phyloP scores from a whole-genome alignment of 2,329 filamentous ascomycete species.

The Nectriaceae sp. region DNA sequence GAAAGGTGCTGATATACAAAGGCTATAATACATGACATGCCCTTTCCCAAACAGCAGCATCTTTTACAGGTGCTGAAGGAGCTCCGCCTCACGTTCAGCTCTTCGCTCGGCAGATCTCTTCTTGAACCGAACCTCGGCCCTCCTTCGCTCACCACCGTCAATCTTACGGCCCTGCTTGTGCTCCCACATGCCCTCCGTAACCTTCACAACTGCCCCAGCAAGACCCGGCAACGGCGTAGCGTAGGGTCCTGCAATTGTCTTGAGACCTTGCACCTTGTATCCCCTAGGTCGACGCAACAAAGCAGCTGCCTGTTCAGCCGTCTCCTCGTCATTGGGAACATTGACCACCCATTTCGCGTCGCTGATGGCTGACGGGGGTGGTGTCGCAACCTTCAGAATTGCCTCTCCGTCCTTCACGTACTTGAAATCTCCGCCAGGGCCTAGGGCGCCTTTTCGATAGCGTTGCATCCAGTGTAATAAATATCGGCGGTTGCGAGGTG shows the following conservation, averaged over 20 bases:
- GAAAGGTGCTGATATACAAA: slow-evolving; percentile 28
- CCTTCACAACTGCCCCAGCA: slow-evolving; percentile 64
- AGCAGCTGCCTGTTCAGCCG: slow-evolving; percentile 23
- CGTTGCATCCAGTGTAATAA: slow-evolving; percentile 85
- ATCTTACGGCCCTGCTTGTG: slow-evolving; percentile 84
- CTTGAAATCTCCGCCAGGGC: slow-evolving; percentile 79
- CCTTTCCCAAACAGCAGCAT: slow-evolving; percentile 1
- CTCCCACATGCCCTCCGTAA: slow-evolving; percentile 93
- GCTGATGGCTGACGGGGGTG: slow-evolving; percentile 37
- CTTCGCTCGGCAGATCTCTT: slow-evolving; percentile 77
- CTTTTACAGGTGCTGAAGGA: slow-evolving; percentile 34
- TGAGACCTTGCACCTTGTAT: slow-evolving; percentile 68
- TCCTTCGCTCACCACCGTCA: slow-evolving; percentile 91
- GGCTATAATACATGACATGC: slow-evolving; percentile 29
- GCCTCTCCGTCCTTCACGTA: slow-evolving; percentile 64
- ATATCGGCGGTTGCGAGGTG: slow-evolving; percentile 78
- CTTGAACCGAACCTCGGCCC: slow-evolving; percentile 85
- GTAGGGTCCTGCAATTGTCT: slow-evolving; percentile 74
- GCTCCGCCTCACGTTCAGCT: slow-evolving; percentile 57
- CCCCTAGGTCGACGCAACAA: slow-evolving; percentile 35
- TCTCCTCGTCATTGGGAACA: slow-evolving; percentile 49
- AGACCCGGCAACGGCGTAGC: slow-evolving; percentile 69
- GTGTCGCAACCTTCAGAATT: slow-evolving; percentile 50
- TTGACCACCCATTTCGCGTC: slow-evolving; percentile 57
- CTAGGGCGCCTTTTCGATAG: slow-evolving; percentile 76